Base-by-base conservation (phyloP, 1,139 yeast genomes). In the Maudiozyma humilis region DNA sequence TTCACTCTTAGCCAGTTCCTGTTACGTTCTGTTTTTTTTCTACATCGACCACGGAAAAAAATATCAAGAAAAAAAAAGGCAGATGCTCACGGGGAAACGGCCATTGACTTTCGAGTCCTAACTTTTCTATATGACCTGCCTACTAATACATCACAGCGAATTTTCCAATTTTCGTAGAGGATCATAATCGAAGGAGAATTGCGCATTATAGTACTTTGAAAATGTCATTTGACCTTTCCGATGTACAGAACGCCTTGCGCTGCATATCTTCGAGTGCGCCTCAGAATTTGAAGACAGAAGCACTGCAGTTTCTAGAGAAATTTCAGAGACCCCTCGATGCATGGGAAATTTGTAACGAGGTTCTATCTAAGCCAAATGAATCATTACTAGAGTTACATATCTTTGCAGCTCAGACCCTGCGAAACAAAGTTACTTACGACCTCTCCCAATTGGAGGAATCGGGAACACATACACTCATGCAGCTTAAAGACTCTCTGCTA, bases 401-500 rank as follows among this genome's bases (percentile, higher is more conserved):
- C 54, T 91, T 93, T 68, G 84, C 93, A 8, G 84, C 96, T 1
- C 98, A 93, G 62, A 89, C 97, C 0, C 67, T 93, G 50, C 71
- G 96, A 51, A 81, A 89, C 34, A 88, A 88, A 57, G 70, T 87
- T 41, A 82, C 86, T 13, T 89, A 85, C 62, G 97, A 91, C 65
- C 70, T 89, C 51, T 71, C 73, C 48, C 98, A 91, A 63, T 68
- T 93, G 51, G 83, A 84, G 56, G 4, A 19, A 6, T 30, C 42
- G 7, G 36, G 36, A 10, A 37, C 19, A 13, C 74, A 75, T 43
- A 76, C 87, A 3, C 59, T 88, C 36, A 64, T 83, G 18, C 71
- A 71, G 31, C 69, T 86, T 45, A 66, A 88, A 48, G 52, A 52
- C 17, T 50, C 61, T 1, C 32, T 59, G 15, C 44, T 59, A 40